phyloP scores from a whole-genome alignment of 116 monocot species.

The Papilionanthe hybrid region DNA sequence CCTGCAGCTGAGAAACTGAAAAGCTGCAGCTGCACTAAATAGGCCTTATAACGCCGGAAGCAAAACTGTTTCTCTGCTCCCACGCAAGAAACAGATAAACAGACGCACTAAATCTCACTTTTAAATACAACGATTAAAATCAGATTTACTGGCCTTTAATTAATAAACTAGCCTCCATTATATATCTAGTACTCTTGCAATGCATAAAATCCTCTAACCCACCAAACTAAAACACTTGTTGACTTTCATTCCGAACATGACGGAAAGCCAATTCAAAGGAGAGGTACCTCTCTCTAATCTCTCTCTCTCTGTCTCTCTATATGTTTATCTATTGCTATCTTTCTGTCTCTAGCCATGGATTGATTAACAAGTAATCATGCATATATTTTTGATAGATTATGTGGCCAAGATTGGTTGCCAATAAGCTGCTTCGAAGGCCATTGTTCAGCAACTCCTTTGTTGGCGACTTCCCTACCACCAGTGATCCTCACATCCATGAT shows the following conservation, averaged over 20 bases:
- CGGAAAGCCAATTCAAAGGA: background rate
- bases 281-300: background rate
- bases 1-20: too few relatives aligned
- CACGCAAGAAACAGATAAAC: background rate
- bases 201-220: background rate
- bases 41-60: too few relatives aligned
- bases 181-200: background rate
- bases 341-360: background rate
- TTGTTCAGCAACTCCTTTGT: slow-evolving; percentile 13
- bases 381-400: slow-evolving; percentile 2
- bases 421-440: slow-evolving; percentile 23
- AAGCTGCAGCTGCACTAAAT: too few relatives aligned
- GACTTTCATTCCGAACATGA: too few relatives aligned
- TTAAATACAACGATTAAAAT: too few relatives aligned
- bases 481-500: background rate
- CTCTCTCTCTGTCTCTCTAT: background rate
- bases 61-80: background rate
- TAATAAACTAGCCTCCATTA: background rate
- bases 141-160: background rate
- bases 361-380: background rate
- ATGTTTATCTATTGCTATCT: background rate
- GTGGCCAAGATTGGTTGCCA: slow-evolving; percentile 26
- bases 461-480: slow-evolving; percentile 26
- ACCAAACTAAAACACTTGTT: too few relatives aligned
- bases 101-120: too few relatives aligned